phyloP scores from a whole-genome alignment of 2,329 filamentous ascomycete species.

The Cadophora luteo-olivacea region DNA sequence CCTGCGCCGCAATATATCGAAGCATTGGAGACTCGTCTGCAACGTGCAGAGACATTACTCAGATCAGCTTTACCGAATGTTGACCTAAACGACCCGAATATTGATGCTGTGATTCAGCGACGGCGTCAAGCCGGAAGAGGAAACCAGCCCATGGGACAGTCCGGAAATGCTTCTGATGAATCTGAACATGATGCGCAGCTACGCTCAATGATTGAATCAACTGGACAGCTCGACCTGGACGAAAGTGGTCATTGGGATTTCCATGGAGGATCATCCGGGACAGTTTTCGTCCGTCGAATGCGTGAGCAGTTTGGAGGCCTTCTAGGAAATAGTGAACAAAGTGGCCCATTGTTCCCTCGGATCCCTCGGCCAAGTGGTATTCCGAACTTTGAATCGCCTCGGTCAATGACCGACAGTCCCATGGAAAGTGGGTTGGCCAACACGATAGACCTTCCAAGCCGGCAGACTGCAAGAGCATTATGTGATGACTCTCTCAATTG shows the following conservation, averaged over 20 bases:
- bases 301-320: constrained; percentile 85
- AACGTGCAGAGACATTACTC: constrained; percentile 72
- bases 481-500: constrained; percentile 63
- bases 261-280: constrained; percentile 89
- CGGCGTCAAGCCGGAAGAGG: constrained; percentile 49
- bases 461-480: constrained; percentile 59
- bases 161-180: constrained; percentile 23
- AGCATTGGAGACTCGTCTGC: constrained; percentile 70
- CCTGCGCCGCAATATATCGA: constrained; percentile 78
- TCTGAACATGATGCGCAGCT: constrained; percentile 72
- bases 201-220: constrained; percentile 93
- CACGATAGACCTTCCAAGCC: constrained; percentile 71
- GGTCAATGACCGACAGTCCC: constrained; percentile 42
- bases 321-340: constrained; percentile 63
- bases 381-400: constrained; percentile 41
- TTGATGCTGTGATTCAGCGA: constrained; percentile 79
- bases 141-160: constrained; percentile 23
- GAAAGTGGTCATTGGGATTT: constrained; percentile 95
- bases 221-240: constrained; percentile 89
- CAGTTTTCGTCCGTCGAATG: constrained; percentile 86
- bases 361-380: constrained; percentile 53
- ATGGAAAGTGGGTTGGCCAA: constrained; percentile 41
- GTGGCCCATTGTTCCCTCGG: constrained; percentile 62
- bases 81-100: constrained; percentile 79
- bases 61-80: constrained; percentile 68